Evolutionary conservation across 2,329 filamentous ascomycete genomes (phyloP), one percentile per base, ranked within the genome.

Genomic region (Hymenoscyphus infarciens): DNA sequence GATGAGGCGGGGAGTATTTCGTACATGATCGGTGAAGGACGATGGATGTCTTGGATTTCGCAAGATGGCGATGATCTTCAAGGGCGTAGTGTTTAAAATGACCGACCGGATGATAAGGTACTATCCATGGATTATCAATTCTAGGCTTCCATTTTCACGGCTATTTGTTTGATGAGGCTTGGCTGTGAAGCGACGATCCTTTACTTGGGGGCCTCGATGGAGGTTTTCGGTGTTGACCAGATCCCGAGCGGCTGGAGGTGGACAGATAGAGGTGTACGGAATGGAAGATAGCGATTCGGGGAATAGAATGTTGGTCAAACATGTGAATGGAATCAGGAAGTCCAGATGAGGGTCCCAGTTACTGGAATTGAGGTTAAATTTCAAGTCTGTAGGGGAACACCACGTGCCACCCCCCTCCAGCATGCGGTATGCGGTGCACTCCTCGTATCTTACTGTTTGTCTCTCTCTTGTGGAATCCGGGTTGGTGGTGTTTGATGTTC

Each of bases 91-190:
- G 22, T 19, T 27, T 27, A 27, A 4, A 11, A 49, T 19, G 16
- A 49, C 42, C 3, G 19, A 49, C 10, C n/a, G 10, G 39, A 15
- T 45, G 33, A 35, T 35, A 35, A 11, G 33, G 25, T 27, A 27
- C 4, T 27, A 2, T 27, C 25, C 25, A 27, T 27, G 25, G 33
- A 11, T 3, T 11, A 13, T 11, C 13, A 13, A 35, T 45, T 45
- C 39, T 45, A 49, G 42, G 42, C 42, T 49, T 19, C 42, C 42
- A 49, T 35, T 49, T 49, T 49, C 6, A 49, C 42, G 42, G 42
- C 13, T 49, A 11, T 22, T 22, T 49, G n/a, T 22, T 22, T 22
- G n/a, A 19, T 45, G n/a, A n/a, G 16, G n/a, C 7, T 8, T 19
- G 39, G n/a, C 2, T 31, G 29, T 31, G 29, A 31, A 31, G 39